phyloP scores from a whole-genome alignment of 1,284 basidiomycete genomes.

The Spongispora temasekensis region DNA sequence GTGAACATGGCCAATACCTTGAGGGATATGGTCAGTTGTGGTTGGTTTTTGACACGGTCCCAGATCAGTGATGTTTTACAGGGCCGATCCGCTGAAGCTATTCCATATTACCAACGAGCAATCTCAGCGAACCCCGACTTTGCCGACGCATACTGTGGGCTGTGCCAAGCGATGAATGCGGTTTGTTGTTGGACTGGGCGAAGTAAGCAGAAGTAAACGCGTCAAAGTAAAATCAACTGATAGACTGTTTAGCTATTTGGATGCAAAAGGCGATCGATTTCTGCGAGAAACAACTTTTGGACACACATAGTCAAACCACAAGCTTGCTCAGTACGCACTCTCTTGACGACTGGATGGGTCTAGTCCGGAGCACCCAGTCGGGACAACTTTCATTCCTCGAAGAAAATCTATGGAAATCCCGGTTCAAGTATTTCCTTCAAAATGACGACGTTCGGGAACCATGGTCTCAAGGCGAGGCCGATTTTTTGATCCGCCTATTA shows the following conservation, averaged over 20 bases:
- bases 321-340: conserved; percentile 40
- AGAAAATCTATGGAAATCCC: conserved; percentile 39
- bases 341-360: conserved; percentile 48
- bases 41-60: background rate
- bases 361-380: conserved; percentile 38
- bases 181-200: conserved; percentile 60
- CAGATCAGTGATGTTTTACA: conserved; percentile 21
- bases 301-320: conserved; percentile 42
- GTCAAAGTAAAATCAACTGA: conserved; percentile 22
- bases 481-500: conserved; percentile 54
- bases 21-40: conserved; percentile 45
- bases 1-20: conserved; percentile 65
- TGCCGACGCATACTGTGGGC: conserved; percentile 58
- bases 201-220: conserved; percentile 27
- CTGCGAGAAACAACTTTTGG: conserved; percentile 49
- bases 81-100: conserved; percentile 53
- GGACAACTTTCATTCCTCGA: conserved; percentile 33
- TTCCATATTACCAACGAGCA: conserved; percentile 56
- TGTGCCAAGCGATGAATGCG: conserved; percentile 53
- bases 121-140: conserved; percentile 54
- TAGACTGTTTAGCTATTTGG: conserved; percentile 39
- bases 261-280: conserved; percentile 49
- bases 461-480: conserved; percentile 46
- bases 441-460: conserved; percentile 28
- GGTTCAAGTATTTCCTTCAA: conserved; percentile 41